phyloP scores from a whole-genome alignment of 805 yeast genomes.

The Candida berthetii region DNA sequence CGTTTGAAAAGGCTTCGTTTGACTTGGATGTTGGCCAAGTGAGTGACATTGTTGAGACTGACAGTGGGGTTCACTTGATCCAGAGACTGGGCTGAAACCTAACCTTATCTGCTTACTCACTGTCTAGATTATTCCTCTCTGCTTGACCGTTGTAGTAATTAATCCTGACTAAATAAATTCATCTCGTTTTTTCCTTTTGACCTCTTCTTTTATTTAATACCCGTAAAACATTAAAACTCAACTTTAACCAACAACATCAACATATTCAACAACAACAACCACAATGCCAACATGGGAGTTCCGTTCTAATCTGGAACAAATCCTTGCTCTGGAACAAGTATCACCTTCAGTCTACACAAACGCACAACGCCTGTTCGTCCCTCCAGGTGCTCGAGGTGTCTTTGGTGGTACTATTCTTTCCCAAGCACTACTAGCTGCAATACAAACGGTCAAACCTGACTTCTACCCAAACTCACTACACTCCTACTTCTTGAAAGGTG shows the following conservation, averaged over 20 bases:
- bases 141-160: too few relatives aligned
- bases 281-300: background rate
- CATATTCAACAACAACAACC: too few relatives aligned
- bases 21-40: slow-evolving; percentile 76
- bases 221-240: too few relatives aligned
- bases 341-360: background rate
- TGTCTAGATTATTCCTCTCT: too few relatives aligned
- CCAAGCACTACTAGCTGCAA: slow-evolving; percentile 56
- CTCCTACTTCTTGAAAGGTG: slow-evolving; percentile 54
- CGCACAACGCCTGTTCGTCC: slow-evolving; percentile 23
- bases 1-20: slow-evolving; percentile 86
- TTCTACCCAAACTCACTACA: slow-evolving; percentile 58
- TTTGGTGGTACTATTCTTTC: slow-evolving; percentile 70
- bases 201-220: too few relatives aligned
- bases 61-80: slow-evolving; percentile 86
- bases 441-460: slow-evolving; percentile 38
- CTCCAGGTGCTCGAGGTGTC: slow-evolving; percentile 54
- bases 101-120: too few relatives aligned
- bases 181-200: too few relatives aligned
- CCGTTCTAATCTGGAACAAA: background rate
- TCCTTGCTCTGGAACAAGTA: background rate
- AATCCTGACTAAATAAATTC: too few relatives aligned
- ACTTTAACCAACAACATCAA: too few relatives aligned
- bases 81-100: slow-evolving; percentile 72
- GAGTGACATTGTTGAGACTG: slow-evolving; percentile 80